These are phyloP conservation scores for Colletotrichum aenigma DNA, from an alignment of 2,329 filamentous ascomycete genomes.

Conservation along the genomic window DNA sequence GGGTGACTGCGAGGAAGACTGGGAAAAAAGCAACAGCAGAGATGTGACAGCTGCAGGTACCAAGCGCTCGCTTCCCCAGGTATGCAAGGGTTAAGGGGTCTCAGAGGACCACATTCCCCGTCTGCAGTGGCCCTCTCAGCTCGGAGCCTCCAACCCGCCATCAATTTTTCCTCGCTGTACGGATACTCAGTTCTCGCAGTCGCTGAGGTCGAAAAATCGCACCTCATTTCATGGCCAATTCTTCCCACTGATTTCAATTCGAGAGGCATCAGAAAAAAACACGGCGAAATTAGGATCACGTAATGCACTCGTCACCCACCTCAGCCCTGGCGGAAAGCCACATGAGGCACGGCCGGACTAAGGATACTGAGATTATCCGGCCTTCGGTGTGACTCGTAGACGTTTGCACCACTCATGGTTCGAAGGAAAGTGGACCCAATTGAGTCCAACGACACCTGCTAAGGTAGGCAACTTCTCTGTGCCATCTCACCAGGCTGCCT, in stretches of 20 bases:
- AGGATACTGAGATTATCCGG: neutral
- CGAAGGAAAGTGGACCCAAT: neutral
- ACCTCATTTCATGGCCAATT: neutral
- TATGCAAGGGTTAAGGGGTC: neutral
- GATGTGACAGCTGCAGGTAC: conserved; percentile 15
- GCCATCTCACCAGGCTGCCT: neutral
- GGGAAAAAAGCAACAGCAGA: neutral
- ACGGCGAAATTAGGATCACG: neutral
- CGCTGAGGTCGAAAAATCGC: neutral
- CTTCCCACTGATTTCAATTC: neutral
- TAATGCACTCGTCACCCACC: neutral
- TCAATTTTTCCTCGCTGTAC: neutral
- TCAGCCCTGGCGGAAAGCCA: neutral
- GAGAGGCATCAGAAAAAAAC: neutral
- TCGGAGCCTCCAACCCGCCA: neutral
- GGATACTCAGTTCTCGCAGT: neutral
- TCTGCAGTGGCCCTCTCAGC: neutral
- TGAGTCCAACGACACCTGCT: neutral
- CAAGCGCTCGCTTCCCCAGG: neutral
- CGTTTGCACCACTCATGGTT: neutral
- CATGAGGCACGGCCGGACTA: neutral
- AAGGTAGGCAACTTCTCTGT: neutral
- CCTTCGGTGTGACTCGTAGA: neutral
- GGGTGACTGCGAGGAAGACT: neutral
- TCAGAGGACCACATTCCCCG: neutral